Base-by-base conservation (phyloP, 2,329 filamentous ascomycete genomes). In the Aspergillus amoenus region DNA sequence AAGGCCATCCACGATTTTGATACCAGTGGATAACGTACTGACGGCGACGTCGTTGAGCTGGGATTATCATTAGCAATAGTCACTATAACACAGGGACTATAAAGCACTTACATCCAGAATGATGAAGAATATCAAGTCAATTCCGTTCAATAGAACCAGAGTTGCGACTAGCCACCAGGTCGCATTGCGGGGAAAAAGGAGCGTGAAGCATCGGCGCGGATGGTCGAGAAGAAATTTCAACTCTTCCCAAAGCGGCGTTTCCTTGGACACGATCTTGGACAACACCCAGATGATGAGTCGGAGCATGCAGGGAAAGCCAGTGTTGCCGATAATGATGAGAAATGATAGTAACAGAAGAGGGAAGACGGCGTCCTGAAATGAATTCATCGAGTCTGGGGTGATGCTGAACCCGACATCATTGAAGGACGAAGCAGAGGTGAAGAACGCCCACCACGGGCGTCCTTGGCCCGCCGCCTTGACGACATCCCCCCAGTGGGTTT, bases 101-200 rank as follows among this genome's bases (percentile, higher is more conserved):
- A 27, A 15, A 32, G 18, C 49, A 41, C 57, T 56, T 34, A 59
- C 86, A 79, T 99, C 94, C 15, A 99, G 84, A 58, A 97, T 84
- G 60, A 97, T 87, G 73, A 97, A 99, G 69, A 97, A 90, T 45
- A 97, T 81, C 61, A 97, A 69, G 74, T 99, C 94, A 32, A 95
- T 77, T 9, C 83, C 86, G 70, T 99, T 99, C 58, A 99, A 81
- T 2, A 88, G 71, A 4, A 96, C 80, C 6, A 99, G 80, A 30
- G 97, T 89, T 74, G 86, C 89, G 70, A 97, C 96, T 0, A 99
- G 81, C 91, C 92, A 96, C 94, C 94, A 97, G 1, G 91, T 97
- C 2, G 93, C 91, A 53, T 86, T 87, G 0, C 89, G 88, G 0
- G 94, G 94, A 65, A 99, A 99, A 0, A 99, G 80, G 13, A 99